Evolutionary conservation across 23 red algal species (phyloP).

Genomic region (Rhodosorus marinus): DNA sequence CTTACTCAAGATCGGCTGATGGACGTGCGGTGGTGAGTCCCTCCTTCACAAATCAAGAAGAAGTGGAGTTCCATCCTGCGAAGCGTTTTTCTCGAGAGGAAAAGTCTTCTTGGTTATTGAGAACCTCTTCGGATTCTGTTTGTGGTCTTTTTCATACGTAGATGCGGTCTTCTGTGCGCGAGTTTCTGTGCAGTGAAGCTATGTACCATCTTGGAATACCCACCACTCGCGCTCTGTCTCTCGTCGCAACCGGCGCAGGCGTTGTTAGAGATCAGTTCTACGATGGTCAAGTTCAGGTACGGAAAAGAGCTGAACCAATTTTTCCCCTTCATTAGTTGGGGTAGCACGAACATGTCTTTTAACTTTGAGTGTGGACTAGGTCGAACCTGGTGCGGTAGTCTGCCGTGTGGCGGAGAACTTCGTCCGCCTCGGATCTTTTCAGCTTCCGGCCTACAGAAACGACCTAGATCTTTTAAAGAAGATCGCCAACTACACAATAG

Average conservation of each 20-base stretch:
- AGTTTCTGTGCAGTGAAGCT: conserved; percentile 83
- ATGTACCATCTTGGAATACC: conserved; percentile 80
- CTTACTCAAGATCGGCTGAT: conserved; percentile 83
- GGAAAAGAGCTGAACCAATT: no score
- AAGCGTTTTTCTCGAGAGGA: no score
- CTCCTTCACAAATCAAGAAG: no score
- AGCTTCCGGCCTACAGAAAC: conserved; percentile 28
- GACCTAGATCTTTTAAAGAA: conserved; percentile 41
- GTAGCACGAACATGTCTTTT: no score
- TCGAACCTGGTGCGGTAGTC: conserved; percentile 78
- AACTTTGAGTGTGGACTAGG: no score
- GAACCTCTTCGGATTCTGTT: no score
- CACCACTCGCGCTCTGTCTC: conserved; percentile 66
- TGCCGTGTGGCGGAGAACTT: conserved; percentile 66
- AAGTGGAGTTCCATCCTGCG: no score
- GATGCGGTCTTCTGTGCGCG: conserved; percentile 78
- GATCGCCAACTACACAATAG: conserved; percentile 66
- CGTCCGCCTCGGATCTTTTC: conserved; percentile 76
- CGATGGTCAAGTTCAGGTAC: conserved; percentile 34
- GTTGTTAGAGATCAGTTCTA: conserved; percentile 96
- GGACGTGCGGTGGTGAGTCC: conserved; percentile 85
- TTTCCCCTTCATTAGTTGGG: no score
- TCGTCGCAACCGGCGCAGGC: conserved; percentile 60
- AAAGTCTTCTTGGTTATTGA: no score
- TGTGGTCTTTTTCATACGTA: no score